Conservation (phyloP, 768 basidiomycete genomes). For the Tephrocybe sp. region DNA sequence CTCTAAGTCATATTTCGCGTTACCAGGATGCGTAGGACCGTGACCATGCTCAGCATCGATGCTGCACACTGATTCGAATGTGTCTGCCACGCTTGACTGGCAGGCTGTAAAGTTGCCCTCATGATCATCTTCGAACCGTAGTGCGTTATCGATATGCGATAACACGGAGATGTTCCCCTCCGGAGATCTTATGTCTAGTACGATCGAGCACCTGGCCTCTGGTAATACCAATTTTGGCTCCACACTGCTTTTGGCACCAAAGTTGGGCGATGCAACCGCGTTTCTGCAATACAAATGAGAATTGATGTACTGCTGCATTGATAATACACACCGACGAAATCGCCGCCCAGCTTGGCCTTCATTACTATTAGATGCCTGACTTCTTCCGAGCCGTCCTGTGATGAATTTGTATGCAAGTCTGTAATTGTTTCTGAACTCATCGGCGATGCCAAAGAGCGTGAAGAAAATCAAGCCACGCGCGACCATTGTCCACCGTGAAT, state of each 20-base stretch:
- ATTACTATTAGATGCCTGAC: neutral
- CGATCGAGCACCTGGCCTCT: neutral
- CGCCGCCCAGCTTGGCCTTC: neutral
- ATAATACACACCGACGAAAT: neutral
- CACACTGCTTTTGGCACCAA: neutral
- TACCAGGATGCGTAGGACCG: neutral
- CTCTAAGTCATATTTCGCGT: neutral
- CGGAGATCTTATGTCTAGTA: neutral
- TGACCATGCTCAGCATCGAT: neutral
- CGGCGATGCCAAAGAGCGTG: slow-evolving; percentile 56
- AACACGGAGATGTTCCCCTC: neutral
- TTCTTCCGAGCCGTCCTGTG: neutral
- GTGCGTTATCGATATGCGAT: neutral
- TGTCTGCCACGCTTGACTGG: neutral
- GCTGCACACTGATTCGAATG: neutral
- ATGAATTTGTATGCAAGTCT: neutral
- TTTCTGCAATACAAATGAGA: neutral
- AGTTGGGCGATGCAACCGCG: neutral
- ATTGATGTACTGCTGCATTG: neutral
- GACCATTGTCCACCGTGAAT: slow-evolving; percentile 40
- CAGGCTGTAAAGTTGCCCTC: neutral
- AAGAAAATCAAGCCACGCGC: slow-evolving; percentile 51
- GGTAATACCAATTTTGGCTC: neutral
- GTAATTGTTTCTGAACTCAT: slow-evolving; percentile 51
- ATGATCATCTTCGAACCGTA: neutral